These are phyloP conservation scores for Stipa capillata DNA, from an alignment of 176 grass and related monocot genomes.

Conservation along the genomic window DNA sequence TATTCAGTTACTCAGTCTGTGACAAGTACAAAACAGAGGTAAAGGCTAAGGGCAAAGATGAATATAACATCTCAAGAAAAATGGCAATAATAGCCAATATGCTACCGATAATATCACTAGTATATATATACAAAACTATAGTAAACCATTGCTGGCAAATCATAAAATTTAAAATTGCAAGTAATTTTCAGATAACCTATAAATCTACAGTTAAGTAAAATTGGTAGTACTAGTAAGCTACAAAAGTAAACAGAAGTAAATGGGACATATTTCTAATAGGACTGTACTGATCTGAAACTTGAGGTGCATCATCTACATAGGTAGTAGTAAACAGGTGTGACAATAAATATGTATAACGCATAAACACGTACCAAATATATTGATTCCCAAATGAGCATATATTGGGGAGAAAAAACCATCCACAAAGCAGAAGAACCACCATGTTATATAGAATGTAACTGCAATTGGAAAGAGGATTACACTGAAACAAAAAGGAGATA, in stretches of 20 bases:
- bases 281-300: too few species aligned
- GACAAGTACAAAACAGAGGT: neutral
- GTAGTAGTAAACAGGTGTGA: neutral
- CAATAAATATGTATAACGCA: neutral
- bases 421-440: slow-evolving; percentile 82
- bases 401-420: slow-evolving; percentile 85
- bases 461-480: slow-evolving; percentile 80
- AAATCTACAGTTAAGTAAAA: neutral
- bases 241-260: neutral
- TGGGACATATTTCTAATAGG: too few species aligned
- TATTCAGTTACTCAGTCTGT: neutral
- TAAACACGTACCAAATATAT: slow-evolving; percentile 61
- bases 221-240: neutral
- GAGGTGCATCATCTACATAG: too few species aligned
- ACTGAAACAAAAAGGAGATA: slow-evolving; percentile 33
- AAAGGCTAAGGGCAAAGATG: neutral
- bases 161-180: neutral
- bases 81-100: neutral
- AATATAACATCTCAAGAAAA: neutral
- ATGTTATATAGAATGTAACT: slow-evolving; percentile 80
- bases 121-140: neutral
- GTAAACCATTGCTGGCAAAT: neutral
- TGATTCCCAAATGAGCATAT: slow-evolving; percentile 63
- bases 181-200: neutral
- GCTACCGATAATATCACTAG: neutral